These are phyloP conservation scores for Brachypodium distachyon DNA, from an alignment of 202 grass and related monocot species.

Conservation along the genomic window DNA sequence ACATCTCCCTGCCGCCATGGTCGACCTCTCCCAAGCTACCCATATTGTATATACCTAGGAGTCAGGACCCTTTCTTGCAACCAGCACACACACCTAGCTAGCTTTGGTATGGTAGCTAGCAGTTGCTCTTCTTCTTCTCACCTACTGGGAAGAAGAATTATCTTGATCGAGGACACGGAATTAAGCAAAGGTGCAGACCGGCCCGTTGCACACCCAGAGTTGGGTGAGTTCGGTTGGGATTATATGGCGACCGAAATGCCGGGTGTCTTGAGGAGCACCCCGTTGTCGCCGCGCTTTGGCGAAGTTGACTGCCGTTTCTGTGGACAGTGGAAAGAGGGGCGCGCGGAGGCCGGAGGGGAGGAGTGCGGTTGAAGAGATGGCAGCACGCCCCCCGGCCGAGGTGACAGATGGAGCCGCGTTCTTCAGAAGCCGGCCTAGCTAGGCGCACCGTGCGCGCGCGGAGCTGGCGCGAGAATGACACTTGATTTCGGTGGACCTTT, in stretches of 20 bases:
- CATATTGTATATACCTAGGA: conserved; percentile 14
- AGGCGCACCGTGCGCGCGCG: neutral
- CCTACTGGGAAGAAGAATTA: neutral
- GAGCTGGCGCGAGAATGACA: conserved; percentile 33
- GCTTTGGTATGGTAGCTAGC: neutral
- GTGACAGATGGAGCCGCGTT: conserved; percentile 28
- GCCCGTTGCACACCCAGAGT: neutral
- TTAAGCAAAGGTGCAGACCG: no score
- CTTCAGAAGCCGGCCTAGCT: neutral
- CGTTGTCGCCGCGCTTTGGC: conserved; percentile 12
- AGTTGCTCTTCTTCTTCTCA: conserved; percentile 11
- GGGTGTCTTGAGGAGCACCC: conserved; percentile 44
- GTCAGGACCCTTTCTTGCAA: neutral
- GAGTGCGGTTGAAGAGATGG: conserved; percentile 39
- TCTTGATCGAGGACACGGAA: neutral
- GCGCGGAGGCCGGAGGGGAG: neutral
- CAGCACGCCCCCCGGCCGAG: neutral
- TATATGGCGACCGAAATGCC: conserved; percentile 26
- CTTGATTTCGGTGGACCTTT: neutral
- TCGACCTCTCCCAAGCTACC: conserved; percentile 66
- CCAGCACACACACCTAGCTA: neutral
- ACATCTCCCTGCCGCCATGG: conserved; percentile 43
- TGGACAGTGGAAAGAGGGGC: no score
- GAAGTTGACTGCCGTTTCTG: conserved; percentile 35
- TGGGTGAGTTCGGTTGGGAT: conserved; percentile 37